Evolutionary conservation across 2,329 filamentous ascomycete genomes (phyloP).

Genomic region (Phaeophleospora eucalypticola): DNA sequence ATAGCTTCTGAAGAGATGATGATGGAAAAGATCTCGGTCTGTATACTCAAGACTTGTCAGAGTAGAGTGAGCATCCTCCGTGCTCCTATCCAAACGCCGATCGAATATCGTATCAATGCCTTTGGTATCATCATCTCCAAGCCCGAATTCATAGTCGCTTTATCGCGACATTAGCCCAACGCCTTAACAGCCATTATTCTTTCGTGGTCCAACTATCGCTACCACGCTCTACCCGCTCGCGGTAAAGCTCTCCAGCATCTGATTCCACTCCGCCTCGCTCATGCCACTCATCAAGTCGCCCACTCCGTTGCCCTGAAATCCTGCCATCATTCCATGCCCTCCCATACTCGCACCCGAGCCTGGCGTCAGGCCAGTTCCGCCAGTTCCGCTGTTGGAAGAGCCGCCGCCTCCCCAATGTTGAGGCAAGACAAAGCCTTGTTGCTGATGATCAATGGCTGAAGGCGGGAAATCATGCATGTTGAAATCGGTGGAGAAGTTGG

Average conservation of each 20-base stretch:
- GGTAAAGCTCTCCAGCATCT: conserved; percentile 26
- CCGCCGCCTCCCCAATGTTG: conserved; percentile 14
- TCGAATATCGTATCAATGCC: too few relatives aligned
- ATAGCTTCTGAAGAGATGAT: too few relatives aligned
- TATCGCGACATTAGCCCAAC: too few relatives aligned
- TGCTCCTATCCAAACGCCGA: too few relatives aligned
- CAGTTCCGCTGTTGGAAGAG: neutral
- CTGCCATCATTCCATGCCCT: conserved; percentile 16
- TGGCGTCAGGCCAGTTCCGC: conserved; percentile 17
- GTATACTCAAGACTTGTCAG: too few relatives aligned
- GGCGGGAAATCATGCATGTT: conserved; percentile 19
- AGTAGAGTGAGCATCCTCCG: too few relatives aligned
- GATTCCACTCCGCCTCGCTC: conserved; percentile 31
- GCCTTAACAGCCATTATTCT: too few relatives aligned
- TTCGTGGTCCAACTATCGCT: too few relatives aligned
- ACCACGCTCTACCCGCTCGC: too few relatives aligned
- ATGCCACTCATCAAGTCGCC: conserved; percentile 27
- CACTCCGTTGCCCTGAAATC: conserved; percentile 7
- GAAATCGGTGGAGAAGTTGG: conserved; percentile 19
- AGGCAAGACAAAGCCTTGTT: conserved; percentile 21
- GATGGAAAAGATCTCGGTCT: too few relatives aligned
- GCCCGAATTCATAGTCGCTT: too few relatives aligned
- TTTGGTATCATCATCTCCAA: too few relatives aligned
- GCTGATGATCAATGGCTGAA: conserved; percentile 10
- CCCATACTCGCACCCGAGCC: conserved; percentile 4